A percentile compares a stretch with the other conserved stretches of the same genome.
Conservation (phyloP, 2,329 filamentous ascomycete genomes). For the Phoma herbarum region DNA sequence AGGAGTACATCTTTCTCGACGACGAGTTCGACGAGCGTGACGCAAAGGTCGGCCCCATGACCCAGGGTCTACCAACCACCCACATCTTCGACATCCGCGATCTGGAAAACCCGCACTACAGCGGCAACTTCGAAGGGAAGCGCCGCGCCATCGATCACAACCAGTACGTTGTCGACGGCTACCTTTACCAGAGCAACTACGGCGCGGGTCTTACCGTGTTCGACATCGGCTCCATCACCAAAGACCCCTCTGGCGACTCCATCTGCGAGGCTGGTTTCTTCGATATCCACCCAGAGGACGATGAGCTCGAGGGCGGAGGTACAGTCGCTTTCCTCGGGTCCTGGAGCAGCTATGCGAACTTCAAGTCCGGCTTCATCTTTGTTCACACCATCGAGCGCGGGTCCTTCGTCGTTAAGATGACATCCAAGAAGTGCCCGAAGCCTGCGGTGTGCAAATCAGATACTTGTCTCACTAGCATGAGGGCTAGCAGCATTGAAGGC, state of each 20-base stretch:
- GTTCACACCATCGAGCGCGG: conserved; percentile 50
- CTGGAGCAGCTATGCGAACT: conserved; percentile 51
- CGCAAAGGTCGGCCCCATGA: conserved; percentile 39
- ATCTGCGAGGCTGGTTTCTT: conserved; percentile 54
- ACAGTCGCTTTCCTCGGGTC: conserved; percentile 51
- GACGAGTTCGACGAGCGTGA: conserved; percentile 46
- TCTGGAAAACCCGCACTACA: conserved; percentile 45
- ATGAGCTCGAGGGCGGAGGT: conserved; percentile 46
- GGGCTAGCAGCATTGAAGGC: conserved; percentile 34
- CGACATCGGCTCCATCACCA: conserved; percentile 49
- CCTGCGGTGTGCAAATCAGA: conserved; percentile 35
- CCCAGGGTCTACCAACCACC: conserved; percentile 40
- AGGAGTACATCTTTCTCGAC: conserved; percentile 43
- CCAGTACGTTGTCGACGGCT: conserved; percentile 53
- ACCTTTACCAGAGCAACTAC: conserved; percentile 53
- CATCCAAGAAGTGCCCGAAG: conserved; percentile 32
- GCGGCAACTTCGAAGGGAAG: conserved; percentile 50
- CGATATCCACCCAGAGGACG: conserved; percentile 54
- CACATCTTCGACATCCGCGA: conserved; percentile 48
- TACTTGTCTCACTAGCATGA: conserved; percentile 27
- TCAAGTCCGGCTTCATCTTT: conserved; percentile 47
- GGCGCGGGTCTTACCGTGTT: conserved; percentile 50
- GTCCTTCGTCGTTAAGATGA: conserved; percentile 45
- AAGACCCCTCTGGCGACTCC: conserved; percentile 46
- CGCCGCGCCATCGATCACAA: conserved; percentile 54